A percentile compares a stretch with the other conserved stretches of the same genome.
Evolutionary conservation across 345 rosid species (phyloP).

Genomic region (Cardamine occulta): DNA sequence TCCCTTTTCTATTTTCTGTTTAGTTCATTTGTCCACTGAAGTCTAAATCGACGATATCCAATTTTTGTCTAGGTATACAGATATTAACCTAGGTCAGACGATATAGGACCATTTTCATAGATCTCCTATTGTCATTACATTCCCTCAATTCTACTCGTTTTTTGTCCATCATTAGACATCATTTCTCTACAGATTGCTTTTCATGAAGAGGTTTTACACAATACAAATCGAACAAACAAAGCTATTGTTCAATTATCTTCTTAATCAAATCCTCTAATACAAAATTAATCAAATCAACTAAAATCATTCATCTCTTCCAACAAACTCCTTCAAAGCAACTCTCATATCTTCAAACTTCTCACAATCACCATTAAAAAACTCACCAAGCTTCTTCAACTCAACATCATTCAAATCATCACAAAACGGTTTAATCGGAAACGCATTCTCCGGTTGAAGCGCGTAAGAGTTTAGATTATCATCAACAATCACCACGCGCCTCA

Average conservation of each 20-base stretch:
- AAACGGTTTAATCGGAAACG: constrained; percentile 73
- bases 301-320: constrained; percentile 29
- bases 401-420: constrained; percentile 55
- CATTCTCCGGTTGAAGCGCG: constrained; percentile 75
- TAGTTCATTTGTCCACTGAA: too few relatives aligned
- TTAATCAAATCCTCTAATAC: constrained; percentile 33
- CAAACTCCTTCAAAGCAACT: constrained; percentile 63
- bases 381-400: constrained; percentile 59
- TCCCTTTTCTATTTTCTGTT: too few relatives aligned
- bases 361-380: constrained; percentile 58
- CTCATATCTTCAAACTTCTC: constrained; percentile 67
- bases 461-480: constrained; percentile 88
- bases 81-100: too few relatives aligned
- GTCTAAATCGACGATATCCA: too few relatives aligned
- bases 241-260: constrained; percentile 32
- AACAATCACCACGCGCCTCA: constrained; percentile 65
- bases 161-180: too few relatives aligned
- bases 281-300: neutral
- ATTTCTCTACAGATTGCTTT: too few relatives aligned
- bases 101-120: too few relatives aligned
- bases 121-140: too few relatives aligned
- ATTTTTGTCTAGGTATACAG: too few relatives aligned
- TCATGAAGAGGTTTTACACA: constrained; percentile 21
- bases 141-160: too few relatives aligned
- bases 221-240: constrained; percentile 32